Evolutionary conservation across 805 yeast genomes (phyloP).

Genomic region (Suhomyces tanzawaensis): DNA sequence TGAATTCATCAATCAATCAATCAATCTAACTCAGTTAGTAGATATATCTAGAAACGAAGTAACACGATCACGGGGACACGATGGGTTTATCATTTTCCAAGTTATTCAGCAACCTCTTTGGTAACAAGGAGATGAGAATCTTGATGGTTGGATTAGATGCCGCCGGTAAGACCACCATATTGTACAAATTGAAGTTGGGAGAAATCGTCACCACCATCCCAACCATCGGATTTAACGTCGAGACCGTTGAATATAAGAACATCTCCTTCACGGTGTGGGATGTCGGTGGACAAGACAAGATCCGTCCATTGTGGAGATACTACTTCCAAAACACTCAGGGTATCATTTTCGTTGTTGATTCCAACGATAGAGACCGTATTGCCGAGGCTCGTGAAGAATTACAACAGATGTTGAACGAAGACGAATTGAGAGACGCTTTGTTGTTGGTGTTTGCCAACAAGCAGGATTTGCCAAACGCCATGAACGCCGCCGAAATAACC

Average conservation of each 20-base stretch:
- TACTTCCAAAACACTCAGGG: slow-evolving; percentile 45
- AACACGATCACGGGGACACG: slow-evolving; percentile 1
- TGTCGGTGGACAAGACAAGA: slow-evolving; percentile 45
- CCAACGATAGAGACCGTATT: slow-evolving; percentile 44
- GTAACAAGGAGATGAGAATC: slow-evolving; percentile 43
- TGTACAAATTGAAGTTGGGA: slow-evolving; percentile 43
- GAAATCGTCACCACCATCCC: slow-evolving; percentile 44
- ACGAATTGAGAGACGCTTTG: slow-evolving; percentile 42
- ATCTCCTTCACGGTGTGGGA: slow-evolving; percentile 45
- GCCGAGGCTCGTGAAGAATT: slow-evolving; percentile 44
- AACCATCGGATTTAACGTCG: slow-evolving; percentile 44
- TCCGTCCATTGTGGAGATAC: slow-evolving; percentile 45
- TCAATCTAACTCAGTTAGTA: neutral
- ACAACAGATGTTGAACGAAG: slow-evolving; percentile 44
- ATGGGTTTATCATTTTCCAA: slow-evolving; percentile 43
- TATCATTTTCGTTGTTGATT: slow-evolving; percentile 42
- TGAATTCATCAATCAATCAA: slow-evolving; percentile 7
- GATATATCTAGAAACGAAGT: neutral
- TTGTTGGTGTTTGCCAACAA: slow-evolving; percentile 42
- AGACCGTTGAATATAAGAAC: slow-evolving; percentile 43
- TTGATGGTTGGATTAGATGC: slow-evolving; percentile 46
- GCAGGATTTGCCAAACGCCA: slow-evolving; percentile 45
- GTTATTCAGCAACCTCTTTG: slow-evolving; percentile 40
- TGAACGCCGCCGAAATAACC: slow-evolving; percentile 44
- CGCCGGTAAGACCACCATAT: slow-evolving; percentile 43